Conservation (phyloP, 192 early-diverging fungal species). For the Entomortierella chlamydospora region DNA sequence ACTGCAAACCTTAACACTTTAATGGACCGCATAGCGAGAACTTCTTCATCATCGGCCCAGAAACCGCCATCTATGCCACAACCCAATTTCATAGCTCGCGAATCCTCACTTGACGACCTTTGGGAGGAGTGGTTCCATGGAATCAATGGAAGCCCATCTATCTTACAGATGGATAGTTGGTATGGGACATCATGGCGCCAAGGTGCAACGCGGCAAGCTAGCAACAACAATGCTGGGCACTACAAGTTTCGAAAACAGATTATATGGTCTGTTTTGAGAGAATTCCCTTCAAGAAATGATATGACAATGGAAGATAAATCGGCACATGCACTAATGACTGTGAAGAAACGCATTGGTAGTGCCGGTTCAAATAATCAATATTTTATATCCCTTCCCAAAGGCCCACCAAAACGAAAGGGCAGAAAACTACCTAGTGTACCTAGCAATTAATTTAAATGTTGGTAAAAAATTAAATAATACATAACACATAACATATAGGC, state of each 20-base stretch:
- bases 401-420: too few relatives aligned
- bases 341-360: too few relatives aligned
- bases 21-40: too few relatives aligned
- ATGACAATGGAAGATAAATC: background rate
- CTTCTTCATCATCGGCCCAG: too few relatives aligned
- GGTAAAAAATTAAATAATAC: too few relatives aligned
- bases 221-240: slow-evolving; percentile 1
- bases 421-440: too few relatives aligned
- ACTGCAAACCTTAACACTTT: too few relatives aligned
- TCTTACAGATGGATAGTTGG: slow-evolving; percentile 10
- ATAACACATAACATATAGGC: too few relatives aligned
- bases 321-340: background rate
- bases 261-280: slow-evolving; percentile 1
- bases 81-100: too few relatives aligned
- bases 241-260: slow-evolving; percentile 11
- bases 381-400: too few relatives aligned
- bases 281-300: background rate
- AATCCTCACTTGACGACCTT: slow-evolving; percentile 1
- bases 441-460: too few relatives aligned
- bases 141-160: background rate
- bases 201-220: background rate
- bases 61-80: background rate
- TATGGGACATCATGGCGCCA: background rate
- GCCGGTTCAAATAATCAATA: too few relatives aligned
- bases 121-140: slow-evolving; percentile 23